Evolutionary conservation across 2,329 filamentous ascomycete genomes (phyloP), one percentile per base, ranked within the genome.

Genomic region (Fusarium sororula): DNA sequence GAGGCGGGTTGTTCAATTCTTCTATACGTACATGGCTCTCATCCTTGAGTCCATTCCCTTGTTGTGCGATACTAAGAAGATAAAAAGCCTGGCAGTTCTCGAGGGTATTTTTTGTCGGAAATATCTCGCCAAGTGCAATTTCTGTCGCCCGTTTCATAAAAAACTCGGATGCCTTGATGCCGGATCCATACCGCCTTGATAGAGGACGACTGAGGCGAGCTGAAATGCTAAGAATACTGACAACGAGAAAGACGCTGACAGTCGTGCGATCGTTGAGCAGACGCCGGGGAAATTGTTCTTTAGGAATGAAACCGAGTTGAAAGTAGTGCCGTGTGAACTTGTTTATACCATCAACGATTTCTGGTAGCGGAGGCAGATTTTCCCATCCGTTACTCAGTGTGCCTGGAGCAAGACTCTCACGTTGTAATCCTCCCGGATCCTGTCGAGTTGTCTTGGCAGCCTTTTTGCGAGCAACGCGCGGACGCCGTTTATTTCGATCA

Each of bases 1-100:
- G 11, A 32, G 30, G 7, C 35, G 20, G 55, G 48, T 30, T 12
- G 30, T 24, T 39, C 22, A 11, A 35, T 38, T 28, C 50, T 28
- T 30, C 41, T 14, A 22, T 26, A 81, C 87, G 76, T 78, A 89
- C 88, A 72, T 87, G 88, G 78, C 88, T 90, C 60, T 82, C 83
- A 57, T 88, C 87, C 45, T 84, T 86, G 70, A 87, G 81, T 0
- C 87, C 88, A 59, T 85, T 88, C 20, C 88, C 88, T 75, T 90
- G 88, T 72, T 90, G 88, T 9, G 88, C 88, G 62, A 90, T 86
- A 74, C 87, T 89, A 22, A 90, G 80, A 7, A 90, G 80, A 71
- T 90, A 90, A 68, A 90, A 90, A 2, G 85, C 88, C 78, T 90
- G 89, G 58, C 87, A 90, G 45, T 86, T 83, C 74, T 90, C 87